Percentiles rank a stretch among this genome's conserved stretches.
Conservation (phyloP, 2,329 filamentous ascomycete species). For the Penicillium sp. region DNA sequence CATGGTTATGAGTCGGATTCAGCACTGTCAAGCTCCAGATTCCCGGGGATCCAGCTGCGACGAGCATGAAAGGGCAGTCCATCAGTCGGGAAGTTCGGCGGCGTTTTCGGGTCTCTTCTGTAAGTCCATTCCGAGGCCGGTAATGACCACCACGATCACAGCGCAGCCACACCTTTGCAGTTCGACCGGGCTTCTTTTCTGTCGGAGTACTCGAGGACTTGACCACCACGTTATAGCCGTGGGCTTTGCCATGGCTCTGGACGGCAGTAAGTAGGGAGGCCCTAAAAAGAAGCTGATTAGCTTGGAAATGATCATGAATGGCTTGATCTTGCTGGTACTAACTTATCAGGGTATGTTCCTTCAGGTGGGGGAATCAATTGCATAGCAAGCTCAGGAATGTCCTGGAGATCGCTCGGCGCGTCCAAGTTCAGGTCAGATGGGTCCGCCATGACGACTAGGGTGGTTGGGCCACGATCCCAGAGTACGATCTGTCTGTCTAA, state of each 20-base stretch:
- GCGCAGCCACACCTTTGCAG: constrained; percentile 53
- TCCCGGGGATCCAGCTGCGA: constrained; percentile 51
- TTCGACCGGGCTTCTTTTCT: constrained; percentile 53
- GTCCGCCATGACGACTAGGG: constrained; percentile 46
- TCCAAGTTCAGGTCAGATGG: constrained; percentile 52
- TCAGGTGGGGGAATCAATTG: constrained; percentile 51
- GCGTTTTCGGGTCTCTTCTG: constrained; percentile 53
- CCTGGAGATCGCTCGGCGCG: constrained; percentile 53
- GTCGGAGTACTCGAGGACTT: constrained; percentile 55
- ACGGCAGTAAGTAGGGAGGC: constrained; percentile 48
- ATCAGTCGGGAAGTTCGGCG: constrained; percentile 52
- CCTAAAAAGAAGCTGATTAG: constrained; percentile 30
- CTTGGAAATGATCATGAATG: constrained; percentile 1
- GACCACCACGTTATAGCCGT: constrained; percentile 54
- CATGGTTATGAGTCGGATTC: constrained; percentile 52
- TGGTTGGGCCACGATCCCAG: constrained; percentile 27
- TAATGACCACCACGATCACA: constrained; percentile 54
- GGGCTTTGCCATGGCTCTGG: constrained; percentile 50
- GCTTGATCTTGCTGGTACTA: constrained; percentile 20
- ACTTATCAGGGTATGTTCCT: constrained; percentile 54
- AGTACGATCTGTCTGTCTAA: constrained; percentile 11
- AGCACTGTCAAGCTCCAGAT: constrained; percentile 53
- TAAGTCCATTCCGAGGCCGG: constrained; percentile 52
- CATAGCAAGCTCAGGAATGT: constrained; percentile 52
- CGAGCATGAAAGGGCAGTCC: constrained; percentile 54